Percentiles rank a stretch among this genome's conserved stretches.
Evolutionary conservation across 306 rosid species (phyloP).

Genomic region (Trichosanthes cucumerina): DNA sequence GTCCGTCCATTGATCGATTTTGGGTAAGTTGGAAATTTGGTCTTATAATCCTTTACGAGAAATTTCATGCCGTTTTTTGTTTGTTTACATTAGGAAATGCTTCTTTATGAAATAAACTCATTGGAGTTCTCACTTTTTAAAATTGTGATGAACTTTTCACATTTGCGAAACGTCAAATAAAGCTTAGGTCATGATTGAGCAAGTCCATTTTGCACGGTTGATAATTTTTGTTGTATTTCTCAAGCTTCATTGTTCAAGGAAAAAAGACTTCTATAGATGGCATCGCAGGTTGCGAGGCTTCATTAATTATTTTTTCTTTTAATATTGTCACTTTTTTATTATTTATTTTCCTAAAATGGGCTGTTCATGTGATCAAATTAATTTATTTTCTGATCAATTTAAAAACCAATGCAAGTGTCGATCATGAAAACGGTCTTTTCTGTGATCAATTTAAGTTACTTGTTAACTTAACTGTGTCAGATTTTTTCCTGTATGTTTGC

Average conservation of each 20-base stretch:
- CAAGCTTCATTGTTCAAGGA: neutral
- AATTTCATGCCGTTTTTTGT: neutral
- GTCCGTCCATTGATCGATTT: conserved; percentile 87
- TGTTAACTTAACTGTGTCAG: neutral
- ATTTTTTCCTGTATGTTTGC: conserved; percentile 8
- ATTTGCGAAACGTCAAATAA: neutral
- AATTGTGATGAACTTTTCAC: neutral
- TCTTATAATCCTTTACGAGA: conserved; percentile 15
- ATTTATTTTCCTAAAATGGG: neutral
- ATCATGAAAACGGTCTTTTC: neutral
- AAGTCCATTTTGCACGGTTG: neutral
- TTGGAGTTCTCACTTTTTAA: neutral
- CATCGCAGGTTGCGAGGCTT: neutral
- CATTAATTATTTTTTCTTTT: neutral
- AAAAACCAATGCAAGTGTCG: neutral
- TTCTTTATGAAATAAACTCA: neutral
- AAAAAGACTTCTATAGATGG: neutral
- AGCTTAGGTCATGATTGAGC: neutral
- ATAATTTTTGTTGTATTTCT: neutral
- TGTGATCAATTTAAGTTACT: neutral
- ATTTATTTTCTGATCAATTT: neutral
- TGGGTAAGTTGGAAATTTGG: conserved; percentile 41
- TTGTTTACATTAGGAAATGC: neutral
- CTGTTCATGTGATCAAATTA: neutral
- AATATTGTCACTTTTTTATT: neutral